Evolutionary conservation across 108 stramenopile species (phyloP), one percentile per base, ranked within the genome.

Genomic region (Nitzschia sp.): DNA sequence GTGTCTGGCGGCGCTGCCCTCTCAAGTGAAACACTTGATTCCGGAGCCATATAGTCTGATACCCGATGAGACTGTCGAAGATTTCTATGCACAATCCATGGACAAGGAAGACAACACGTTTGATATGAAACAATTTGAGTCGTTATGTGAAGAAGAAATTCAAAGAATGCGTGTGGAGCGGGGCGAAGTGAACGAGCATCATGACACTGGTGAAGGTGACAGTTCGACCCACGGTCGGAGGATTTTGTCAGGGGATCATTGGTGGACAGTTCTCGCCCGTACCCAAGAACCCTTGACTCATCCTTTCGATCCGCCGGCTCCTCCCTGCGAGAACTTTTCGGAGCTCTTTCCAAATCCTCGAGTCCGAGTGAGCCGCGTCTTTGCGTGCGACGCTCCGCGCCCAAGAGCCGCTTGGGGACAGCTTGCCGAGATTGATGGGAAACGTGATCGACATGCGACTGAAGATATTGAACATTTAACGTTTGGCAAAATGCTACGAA

Each of bases 1-100:
- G 1, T 90, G 89, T 62, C 74, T 90, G 25, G 93, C 90, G 21
- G 89, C 87, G 36, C 34, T 95, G 63, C 93, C 93, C 30, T 75
- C 82, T 22, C 77, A 86, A 36, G 85, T 86, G 26, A 78, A 73
- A 33, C 32, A 84, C 31, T 58, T 92, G 19, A 66, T 92, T 21
- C 80, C 87, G 19, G 80, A 90, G 61, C 89, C 90, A 2, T 95
- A 90, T 64, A 66, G 77, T 22, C 58, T 27, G 48, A 60, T 94
- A 33, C 66, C 72, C 8, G 64, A 80, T 45, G 83, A 59, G 52
- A 61, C 53, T 0, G 85, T 90, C 19, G 89, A 95, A 58, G 73
- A 74, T 25, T 56, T 92, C 1, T 95, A 90, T 60, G 62, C 53
- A 17, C 53, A 53, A 19, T 95, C 87, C 60, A 68, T 92, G 63